Evolutionary conservation across 139 green algal species (phyloP).

Genomic region (Mychonastes homosphaera): DNA sequence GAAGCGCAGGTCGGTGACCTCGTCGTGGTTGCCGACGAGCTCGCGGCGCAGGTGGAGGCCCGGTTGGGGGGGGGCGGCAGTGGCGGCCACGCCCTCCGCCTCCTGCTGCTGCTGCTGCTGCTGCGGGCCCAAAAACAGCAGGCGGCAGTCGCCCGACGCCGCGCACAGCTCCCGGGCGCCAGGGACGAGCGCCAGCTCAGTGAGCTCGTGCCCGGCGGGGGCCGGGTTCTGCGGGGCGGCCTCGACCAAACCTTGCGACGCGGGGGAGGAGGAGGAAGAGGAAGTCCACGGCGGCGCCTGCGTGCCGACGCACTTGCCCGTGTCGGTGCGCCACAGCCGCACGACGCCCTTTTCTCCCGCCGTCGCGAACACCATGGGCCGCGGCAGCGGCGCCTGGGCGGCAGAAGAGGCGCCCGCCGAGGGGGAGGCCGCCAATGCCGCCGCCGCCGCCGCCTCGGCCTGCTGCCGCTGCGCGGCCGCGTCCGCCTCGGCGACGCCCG

Average conservation of each 20-base stretch:
- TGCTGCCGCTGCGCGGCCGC: neutral
- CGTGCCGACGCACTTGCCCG: constrained; percentile 38
- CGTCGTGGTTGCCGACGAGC: constrained; percentile 85
- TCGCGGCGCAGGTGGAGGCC: constrained; percentile 40
- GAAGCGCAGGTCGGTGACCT: constrained; percentile 83
- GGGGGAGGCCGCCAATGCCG: neutral
- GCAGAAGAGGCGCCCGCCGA: too few species aligned
- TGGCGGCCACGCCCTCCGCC: neutral
- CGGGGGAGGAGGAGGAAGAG: too few species aligned
- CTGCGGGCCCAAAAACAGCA: constrained; percentile 49
- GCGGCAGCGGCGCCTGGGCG: constrained; percentile 1
- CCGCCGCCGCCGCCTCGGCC: neutral
- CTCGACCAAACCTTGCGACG: neutral
- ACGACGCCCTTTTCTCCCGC: constrained; percentile 68
- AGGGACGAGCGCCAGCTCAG: constrained; percentile 43
- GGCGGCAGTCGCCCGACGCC: constrained; percentile 62
- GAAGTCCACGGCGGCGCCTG: too few species aligned
- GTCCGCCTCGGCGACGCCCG: constrained; percentile 24
- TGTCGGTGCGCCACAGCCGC: constrained; percentile 61
- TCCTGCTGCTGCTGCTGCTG: neutral
- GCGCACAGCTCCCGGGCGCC: constrained; percentile 42
- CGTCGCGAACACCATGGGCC: constrained; percentile 58
- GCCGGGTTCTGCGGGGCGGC: neutral
- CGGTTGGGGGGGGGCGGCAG: neutral
- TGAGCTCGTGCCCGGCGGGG: constrained; percentile 32